Base-by-base conservation (phyloP, 2,329 filamentous ascomycete species). In the Aspergillus alliaceus region DNA sequence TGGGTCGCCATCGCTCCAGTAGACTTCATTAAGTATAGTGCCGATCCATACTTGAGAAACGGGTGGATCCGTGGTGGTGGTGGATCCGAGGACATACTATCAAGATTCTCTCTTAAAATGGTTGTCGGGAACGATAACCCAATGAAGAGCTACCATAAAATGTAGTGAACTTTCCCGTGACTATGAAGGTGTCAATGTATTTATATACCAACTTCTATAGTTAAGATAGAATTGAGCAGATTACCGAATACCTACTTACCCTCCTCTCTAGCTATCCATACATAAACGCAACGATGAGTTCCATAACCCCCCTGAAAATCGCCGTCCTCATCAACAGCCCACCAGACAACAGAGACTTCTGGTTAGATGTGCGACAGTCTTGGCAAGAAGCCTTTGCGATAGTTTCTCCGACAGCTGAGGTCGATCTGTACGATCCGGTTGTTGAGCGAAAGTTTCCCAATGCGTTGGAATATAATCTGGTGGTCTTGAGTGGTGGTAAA, bases 401-500 rank as follows among this genome's bases (percentile, higher is more conserved):
- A 4, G 32, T 53, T 32, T 32, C 53, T 4, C 59, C 55, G 3
- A 37, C 32, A 12, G 52, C 58, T n/a, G 14, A 53, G 8, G 57
- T 70, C n/a, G 48, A 64, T 27, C 64, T 67, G 54, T 70, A 62
- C 53, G 66, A 71, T 37, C 68, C 68, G 1, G 66, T 69, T 6
- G 42, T 67, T 2, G 59, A 63, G 4, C 51, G 20, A 4, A 55
- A 60, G 7, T 64, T 68, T 48, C 77, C 78, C 1, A 68, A 79
- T 52, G 73, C 74, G 15, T 62, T 62, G 4, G 61, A 64, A 22
- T 80, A 77, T 60, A 75, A 80, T 60, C 66, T 80, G 44, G 75
- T 80, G 53, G 71, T 79, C 48, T 58, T 80, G 11, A 77, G 75
- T 57, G 77, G 78, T 50, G 71, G 74, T 24, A 79, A 77, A 42